Conservation (phyloP, 257 asterid species). For the Linaria vulgaris region DNA sequence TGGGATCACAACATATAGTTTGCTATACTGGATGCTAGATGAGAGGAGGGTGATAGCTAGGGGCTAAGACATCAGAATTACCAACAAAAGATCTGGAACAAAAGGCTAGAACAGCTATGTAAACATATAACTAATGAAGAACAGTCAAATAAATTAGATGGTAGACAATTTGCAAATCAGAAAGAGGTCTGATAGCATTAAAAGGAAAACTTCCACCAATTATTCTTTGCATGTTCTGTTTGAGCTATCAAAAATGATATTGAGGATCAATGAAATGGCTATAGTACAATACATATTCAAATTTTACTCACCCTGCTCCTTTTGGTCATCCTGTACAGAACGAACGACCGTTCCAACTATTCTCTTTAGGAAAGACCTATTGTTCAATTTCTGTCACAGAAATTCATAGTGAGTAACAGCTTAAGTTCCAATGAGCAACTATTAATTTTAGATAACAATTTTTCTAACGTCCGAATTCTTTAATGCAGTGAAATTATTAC, state of each 20-base stretch:
- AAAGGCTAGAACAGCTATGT: constrained; percentile 8
- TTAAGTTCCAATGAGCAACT: neutral
- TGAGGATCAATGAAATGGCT: constrained; percentile 1
- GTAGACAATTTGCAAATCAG: constrained; percentile 1
- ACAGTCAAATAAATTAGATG: neutral
- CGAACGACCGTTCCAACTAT: constrained; percentile 96
- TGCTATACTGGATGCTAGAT: neutral
- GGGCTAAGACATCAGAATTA: neutral
- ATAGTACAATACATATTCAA: constrained; percentile 10
- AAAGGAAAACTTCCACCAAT: neutral
- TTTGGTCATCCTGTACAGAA: constrained; percentile 95
- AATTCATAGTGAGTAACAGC: constrained; percentile 27
- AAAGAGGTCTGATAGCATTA: neutral
- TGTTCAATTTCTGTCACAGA: constrained; percentile 61
- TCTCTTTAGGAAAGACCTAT: constrained; percentile 78
- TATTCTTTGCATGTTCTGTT: neutral
- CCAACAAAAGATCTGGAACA: neutral
- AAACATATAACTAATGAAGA: neutral
- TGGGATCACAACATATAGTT: neutral
- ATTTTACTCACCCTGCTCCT: constrained; percentile 75
- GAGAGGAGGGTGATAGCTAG: constrained; percentile 9
- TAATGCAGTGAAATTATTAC: constrained; percentile 3
- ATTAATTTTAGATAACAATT: constrained; percentile 6
- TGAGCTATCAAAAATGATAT: constrained; percentile 3
- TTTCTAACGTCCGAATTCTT: neutral